These are phyloP conservation scores for Lolium rigidum DNA, from an alignment of 176 grass and related monocot genomes.

Conservation along the genomic window DNA sequence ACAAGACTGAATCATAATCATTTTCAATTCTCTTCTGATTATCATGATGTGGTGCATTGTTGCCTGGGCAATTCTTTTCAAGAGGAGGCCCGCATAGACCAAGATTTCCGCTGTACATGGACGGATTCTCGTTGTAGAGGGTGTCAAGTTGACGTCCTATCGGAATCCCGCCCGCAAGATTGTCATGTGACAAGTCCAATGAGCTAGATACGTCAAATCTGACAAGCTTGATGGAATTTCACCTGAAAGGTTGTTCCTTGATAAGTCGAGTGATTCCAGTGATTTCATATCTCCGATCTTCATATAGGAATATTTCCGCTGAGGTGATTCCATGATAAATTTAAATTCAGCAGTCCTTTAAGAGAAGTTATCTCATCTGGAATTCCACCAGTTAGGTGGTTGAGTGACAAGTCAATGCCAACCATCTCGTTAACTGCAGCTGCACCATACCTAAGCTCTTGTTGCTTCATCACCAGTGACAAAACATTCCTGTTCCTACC, in stretches of 20 bases:
- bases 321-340: background rate
- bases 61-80: too few species aligned
- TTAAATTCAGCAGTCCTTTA: background rate
- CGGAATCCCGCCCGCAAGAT: constrained; percentile 45
- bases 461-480: too few species aligned
- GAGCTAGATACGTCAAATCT: constrained; percentile 28
- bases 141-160: constrained; percentile 51
- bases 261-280: constrained; percentile 61
- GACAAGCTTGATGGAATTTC: constrained; percentile 28
- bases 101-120: constrained; percentile 38
- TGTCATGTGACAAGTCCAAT: constrained; percentile 55
- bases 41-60: too few species aligned
- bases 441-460: too few species aligned
- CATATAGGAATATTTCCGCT: background rate
- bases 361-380: background rate
- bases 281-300: constrained; percentile 27
- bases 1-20: too few species aligned
- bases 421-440: too few species aligned
- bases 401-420: background rate
- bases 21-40: too few species aligned
- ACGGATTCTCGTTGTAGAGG: background rate
- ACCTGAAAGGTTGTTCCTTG: constrained; percentile 29
- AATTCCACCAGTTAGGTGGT: background rate
- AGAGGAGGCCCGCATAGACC: constrained; percentile 40
- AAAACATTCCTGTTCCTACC: too few species aligned